Base-by-base conservation (phyloP, 2,329 filamentous ascomycete genomes). In the Talaromyces sp. region DNA sequence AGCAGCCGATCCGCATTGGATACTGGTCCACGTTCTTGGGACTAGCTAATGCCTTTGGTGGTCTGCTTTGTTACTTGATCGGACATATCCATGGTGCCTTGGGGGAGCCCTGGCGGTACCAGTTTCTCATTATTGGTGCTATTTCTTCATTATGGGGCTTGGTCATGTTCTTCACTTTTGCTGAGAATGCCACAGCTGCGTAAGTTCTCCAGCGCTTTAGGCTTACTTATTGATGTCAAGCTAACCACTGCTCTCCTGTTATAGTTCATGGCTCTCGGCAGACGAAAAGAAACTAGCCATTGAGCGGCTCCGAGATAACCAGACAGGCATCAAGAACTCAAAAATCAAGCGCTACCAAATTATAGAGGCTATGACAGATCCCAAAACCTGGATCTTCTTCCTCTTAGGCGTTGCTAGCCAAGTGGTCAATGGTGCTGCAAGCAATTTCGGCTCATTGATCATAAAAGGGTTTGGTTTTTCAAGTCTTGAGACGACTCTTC, bases 1-100 rank as follows among this genome's bases (percentile, higher is more conserved):
- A 85, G 69, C 82, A 85, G 69, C 84, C 83, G 0, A 71, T 85
- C 22, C 74, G 83, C 10, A 79, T 82, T 3, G 80, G 78, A 5
- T 80, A 82, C 63, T 86, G 84, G 84, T 84, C 53, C 11, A 56
- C 53, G 5, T 56, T 56, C 17, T 25, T 56, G 27, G 53, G 53
- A 31, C 53, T 56, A 3, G 53, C 29, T 56, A 56, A 56, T 56
- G 53, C 53, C 7, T 56, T 56, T 29, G 53, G 29, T 34, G 53
- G 53, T 19, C 7, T 56, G 53, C 53, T 56, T 34, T 56, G 53
- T 56, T 56, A 56, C 29, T 34, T 56, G 27, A 56, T 56, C 31
- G 53, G 27, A 19, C 29, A 38, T 22, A 56, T 56, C 27, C 15
- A 56, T n/a, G 31, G 29, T 56, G 25, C 53, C 17, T 1, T 56